phyloP scores from a whole-genome alignment of 2,329 filamentous ascomycete species.

The Curvularia eragrostidis region DNA sequence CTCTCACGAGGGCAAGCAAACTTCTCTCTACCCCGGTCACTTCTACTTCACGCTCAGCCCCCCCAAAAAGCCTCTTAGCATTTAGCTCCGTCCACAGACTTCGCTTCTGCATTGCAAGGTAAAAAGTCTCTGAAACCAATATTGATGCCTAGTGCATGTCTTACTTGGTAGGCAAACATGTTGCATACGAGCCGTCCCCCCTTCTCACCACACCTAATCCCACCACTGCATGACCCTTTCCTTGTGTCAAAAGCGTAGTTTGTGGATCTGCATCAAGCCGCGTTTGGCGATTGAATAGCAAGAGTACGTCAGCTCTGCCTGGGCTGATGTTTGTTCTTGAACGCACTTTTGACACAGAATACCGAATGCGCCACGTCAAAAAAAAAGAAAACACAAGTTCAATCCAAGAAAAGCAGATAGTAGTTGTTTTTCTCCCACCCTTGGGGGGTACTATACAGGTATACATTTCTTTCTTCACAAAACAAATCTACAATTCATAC shows the following conservation, averaged over 20 bases:
- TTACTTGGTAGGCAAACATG: not conserved
- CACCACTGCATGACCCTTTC: not conserved
- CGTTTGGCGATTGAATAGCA: too few relatives aligned
- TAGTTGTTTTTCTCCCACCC: too few relatives aligned
- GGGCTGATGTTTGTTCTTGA: too few relatives aligned
- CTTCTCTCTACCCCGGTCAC: not conserved
- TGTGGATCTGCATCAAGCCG: too few relatives aligned
- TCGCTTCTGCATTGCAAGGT: not conserved
- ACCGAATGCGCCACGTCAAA: not conserved
- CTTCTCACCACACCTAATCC: too few relatives aligned
- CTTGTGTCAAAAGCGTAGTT: too few relatives aligned
- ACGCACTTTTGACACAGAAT: not conserved
- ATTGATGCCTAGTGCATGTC: not conserved
- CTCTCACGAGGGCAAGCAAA: not conserved
- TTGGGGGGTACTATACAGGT: constrained; percentile 6
- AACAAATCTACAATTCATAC: constrained; percentile 6
- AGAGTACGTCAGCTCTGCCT: too few relatives aligned
- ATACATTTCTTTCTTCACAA: not conserved
- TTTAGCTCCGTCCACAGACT: not conserved
- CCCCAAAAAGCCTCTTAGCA: not conserved
- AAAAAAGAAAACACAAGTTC: too few relatives aligned
- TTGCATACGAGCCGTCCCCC: not conserved
- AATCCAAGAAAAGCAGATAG: not conserved
- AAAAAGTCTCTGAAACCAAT: not conserved
- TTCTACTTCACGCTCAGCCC: not conserved